These are phyloP conservation scores for Tephrocybe sp. DNA, from an alignment of 768 basidiomycete species.

Conservation along the genomic window DNA sequence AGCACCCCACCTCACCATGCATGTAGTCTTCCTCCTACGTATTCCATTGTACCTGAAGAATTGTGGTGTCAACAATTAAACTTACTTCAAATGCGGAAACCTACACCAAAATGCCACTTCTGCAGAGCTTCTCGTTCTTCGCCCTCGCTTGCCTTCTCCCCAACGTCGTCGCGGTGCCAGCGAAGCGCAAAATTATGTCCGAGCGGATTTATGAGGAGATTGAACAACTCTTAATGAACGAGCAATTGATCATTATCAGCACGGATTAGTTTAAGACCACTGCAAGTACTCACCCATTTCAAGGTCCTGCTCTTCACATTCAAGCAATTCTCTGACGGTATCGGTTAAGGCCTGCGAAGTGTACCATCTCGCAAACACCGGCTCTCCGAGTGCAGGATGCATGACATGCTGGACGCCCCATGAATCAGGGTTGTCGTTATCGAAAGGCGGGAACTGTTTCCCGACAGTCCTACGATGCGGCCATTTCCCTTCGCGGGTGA, in stretches of 20 bases:
- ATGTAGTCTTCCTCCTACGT: constrained; percentile 46
- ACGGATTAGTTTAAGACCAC: too few relatives aligned
- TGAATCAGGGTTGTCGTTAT: constrained; percentile 56
- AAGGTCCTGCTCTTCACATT: constrained; percentile 55
- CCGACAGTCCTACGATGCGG: constrained; percentile 69
- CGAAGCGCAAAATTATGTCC: constrained; percentile 67
- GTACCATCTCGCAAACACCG: constrained; percentile 67
- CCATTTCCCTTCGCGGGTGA: constrained; percentile 64
- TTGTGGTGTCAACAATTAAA: background rate
- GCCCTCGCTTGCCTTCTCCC: constrained; percentile 52
- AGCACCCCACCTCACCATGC: background rate
- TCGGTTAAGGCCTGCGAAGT: constrained; percentile 49
- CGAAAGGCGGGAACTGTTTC: constrained; percentile 77
- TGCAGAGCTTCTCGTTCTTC: constrained; percentile 61
- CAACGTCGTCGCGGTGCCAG: constrained; percentile 81
- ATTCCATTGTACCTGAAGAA: constrained; percentile 73
- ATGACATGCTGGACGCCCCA: constrained; percentile 85
- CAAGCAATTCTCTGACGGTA: constrained; percentile 47
- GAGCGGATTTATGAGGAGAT: constrained; percentile 70
- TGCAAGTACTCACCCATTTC: constrained; percentile 64
- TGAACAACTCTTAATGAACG: constrained; percentile 60
- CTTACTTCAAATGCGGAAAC: constrained; percentile 17
- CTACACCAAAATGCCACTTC: constrained; percentile 66
- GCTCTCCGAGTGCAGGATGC: constrained; percentile 70
- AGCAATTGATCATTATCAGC: background rate